phyloP scores from a whole-genome alignment of 768 basidiomycete species.

The Rhizopogon sp. region DNA sequence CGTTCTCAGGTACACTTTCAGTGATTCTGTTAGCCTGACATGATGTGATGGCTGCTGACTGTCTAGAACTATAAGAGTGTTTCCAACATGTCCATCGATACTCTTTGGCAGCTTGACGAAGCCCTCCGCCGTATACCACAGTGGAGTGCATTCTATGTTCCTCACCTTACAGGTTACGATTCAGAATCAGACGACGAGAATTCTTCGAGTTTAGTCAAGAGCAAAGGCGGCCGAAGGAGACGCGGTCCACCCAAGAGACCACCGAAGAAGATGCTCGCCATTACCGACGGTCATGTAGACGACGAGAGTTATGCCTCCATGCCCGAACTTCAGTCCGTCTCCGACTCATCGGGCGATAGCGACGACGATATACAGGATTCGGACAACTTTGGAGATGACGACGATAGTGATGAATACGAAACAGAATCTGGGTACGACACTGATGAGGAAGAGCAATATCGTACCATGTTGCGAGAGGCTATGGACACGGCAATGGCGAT shows the following conservation, averaged over 20 bases:
- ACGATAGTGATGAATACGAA: constrained; percentile 28
- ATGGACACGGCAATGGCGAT: constrained; percentile 62
- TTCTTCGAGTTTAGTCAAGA: constrained; percentile 7
- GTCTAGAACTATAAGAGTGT: constrained; percentile 52
- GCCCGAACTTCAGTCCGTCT: constrained; percentile 64
- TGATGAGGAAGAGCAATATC: constrained; percentile 63
- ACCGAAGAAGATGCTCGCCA: constrained; percentile 39
- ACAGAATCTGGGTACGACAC: constrained; percentile 52
- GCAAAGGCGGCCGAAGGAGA: constrained; percentile 13
- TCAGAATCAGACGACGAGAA: constrained; percentile 19
- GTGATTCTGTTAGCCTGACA: neutral
- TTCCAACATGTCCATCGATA: constrained; percentile 53
- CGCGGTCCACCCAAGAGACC: constrained; percentile 19
- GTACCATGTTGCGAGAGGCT: constrained; percentile 60
- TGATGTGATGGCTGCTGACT: neutral
- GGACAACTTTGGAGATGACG: constrained; percentile 31
- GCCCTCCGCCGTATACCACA: constrained; percentile 49
- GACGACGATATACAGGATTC: constrained; percentile 29
- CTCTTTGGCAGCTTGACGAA: constrained; percentile 57
- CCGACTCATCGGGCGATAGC: constrained; percentile 47
- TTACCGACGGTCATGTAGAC: constrained; percentile 38
- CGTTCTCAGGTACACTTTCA: constrained; percentile 12
- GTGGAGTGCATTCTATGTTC: constrained; percentile 46
- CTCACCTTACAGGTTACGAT: constrained; percentile 12
- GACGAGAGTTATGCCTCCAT: constrained; percentile 49